Evolutionary conservation across 2,329 filamentous ascomycete genomes (phyloP).

Genomic region (Aspergillus sp.): DNA sequence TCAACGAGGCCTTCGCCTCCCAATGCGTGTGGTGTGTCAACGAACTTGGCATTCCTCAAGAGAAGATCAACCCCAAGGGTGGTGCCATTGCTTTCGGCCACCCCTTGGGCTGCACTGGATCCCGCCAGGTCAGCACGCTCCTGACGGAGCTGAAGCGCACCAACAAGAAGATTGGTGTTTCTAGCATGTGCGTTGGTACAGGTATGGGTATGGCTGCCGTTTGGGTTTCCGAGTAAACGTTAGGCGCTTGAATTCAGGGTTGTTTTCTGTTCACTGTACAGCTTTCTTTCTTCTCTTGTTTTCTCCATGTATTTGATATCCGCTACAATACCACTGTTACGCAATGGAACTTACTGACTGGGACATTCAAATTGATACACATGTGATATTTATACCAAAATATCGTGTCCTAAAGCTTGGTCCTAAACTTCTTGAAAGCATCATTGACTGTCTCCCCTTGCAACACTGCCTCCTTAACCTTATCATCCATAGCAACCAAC

Average conservation of each 20-base stretch:
- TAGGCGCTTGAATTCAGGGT: conserved; percentile 4
- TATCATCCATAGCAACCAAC: conserved; percentile 48
- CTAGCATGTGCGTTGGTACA: conserved; percentile 93
- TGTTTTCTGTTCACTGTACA: conserved; percentile 10
- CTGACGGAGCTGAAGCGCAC: conserved; percentile 83
- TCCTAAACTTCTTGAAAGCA: conserved; percentile 56
- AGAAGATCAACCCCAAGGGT: conserved; percentile 96
- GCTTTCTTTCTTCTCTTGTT: conserved; percentile 2
- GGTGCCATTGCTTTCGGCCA: conserved; percentile 95
- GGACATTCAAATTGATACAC: too few species aligned
- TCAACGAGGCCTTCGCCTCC: conserved; percentile 97
- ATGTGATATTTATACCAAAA: background rate
- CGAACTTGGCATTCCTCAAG: conserved; percentile 70
- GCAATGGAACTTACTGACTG: background rate
- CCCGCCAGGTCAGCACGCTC: conserved; percentile 85
- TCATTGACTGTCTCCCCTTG: conserved; percentile 57
- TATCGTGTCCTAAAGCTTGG: conserved; percentile 8
- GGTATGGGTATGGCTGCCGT: conserved; percentile 98
- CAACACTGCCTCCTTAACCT: conserved; percentile 59
- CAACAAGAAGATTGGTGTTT: conserved; percentile 78
- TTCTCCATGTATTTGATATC: conserved; percentile 14
- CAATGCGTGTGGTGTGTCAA: conserved; percentile 93
- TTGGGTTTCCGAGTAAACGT: conserved; percentile 79
- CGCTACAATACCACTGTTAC: conserved; percentile 13
- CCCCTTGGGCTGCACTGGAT: conserved; percentile 88